phyloP scores from a whole-genome alignment of 2,329 filamentous ascomycete species.

The Xylaria multiplex region DNA sequence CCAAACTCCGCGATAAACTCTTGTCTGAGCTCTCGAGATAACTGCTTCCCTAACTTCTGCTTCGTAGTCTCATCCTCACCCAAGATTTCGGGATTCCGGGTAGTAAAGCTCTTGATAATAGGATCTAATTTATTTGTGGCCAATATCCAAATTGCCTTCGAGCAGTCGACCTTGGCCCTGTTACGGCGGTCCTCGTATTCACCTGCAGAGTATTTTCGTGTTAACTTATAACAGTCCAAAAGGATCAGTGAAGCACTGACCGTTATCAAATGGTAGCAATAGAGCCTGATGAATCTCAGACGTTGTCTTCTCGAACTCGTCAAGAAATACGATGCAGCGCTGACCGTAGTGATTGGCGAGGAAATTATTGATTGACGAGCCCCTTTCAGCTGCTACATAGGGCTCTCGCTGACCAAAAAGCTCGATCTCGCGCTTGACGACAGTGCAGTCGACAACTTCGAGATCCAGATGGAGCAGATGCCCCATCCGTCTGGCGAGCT shows the following conservation, averaged over 20 bases:
- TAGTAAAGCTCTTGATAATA: constrained; percentile 54
- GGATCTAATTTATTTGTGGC: constrained; percentile 56
- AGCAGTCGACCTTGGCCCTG: constrained; percentile 51
- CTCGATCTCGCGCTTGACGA: constrained; percentile 51
- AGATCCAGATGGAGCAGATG: constrained; percentile 53
- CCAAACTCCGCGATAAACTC: no score
- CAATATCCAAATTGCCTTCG: constrained; percentile 60
- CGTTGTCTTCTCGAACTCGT: constrained; percentile 62
- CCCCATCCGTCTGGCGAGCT: constrained; percentile 55
- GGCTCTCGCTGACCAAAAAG: constrained; percentile 55
- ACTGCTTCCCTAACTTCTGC: constrained; percentile 27
- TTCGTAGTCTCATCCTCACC: constrained; percentile 28
- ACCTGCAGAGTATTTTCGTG: constrained; percentile 32
- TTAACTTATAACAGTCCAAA: neutral
- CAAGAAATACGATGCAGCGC: constrained; percentile 58
- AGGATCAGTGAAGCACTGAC: constrained; percentile 42
- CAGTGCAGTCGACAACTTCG: constrained; percentile 54
- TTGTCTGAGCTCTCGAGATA: no score
- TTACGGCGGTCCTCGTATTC: constrained; percentile 54
- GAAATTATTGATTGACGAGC: constrained; percentile 59
- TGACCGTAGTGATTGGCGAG: constrained; percentile 51
- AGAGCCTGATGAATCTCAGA: constrained; percentile 54
- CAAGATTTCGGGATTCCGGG: constrained; percentile 31
- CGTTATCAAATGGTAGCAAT: constrained; percentile 56
- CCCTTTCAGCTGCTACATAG: constrained; percentile 51